Evolutionary conservation across 2,329 filamentous ascomycete species (phyloP).

Genomic region (Pseudonectria buxi): DNA sequence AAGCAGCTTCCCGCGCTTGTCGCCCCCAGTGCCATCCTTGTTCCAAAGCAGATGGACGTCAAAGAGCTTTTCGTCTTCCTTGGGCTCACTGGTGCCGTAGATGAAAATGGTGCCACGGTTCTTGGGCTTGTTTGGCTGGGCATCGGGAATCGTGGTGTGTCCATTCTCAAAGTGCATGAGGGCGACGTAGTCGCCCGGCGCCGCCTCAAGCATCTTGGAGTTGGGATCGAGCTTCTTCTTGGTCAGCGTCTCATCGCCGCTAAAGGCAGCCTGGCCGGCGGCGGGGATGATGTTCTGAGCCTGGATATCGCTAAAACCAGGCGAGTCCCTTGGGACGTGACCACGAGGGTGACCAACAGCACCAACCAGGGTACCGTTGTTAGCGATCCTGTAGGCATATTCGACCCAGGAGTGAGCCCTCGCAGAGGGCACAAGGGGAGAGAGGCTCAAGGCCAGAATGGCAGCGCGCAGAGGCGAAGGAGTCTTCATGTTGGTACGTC

Average conservation of each 20-base stretch:
- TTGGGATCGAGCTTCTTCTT: slow-evolving; percentile 31
- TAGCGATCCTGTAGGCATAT: slow-evolving; percentile 60
- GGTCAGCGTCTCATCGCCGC: slow-evolving; percentile 47
- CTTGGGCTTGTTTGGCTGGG: slow-evolving; percentile 50
- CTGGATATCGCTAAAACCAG: slow-evolving; percentile 50
- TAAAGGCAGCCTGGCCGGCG: slow-evolving; percentile 56
- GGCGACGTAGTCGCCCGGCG: slow-evolving; percentile 57
- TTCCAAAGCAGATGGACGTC: slow-evolving; percentile 78
- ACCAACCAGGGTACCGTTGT: slow-evolving; percentile 68
- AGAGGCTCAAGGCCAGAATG: slow-evolving; percentile 20
- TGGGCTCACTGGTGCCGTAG: slow-evolving; percentile 61
- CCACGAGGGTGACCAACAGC: slow-evolving; percentile 68
- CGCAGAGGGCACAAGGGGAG: slow-evolving; percentile 25
- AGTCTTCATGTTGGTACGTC: slow-evolving; percentile 16
- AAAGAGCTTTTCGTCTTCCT: slow-evolving; percentile 38
- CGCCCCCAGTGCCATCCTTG: slow-evolving; percentile 69
- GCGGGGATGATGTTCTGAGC: slow-evolving; percentile 59
- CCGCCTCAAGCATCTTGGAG: slow-evolving; percentile 53
- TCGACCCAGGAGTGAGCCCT: slow-evolving; percentile 79
- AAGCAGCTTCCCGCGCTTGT: slow-evolving; percentile 69
- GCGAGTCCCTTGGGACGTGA: slow-evolving; percentile 50
- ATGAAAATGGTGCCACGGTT: slow-evolving; percentile 69
- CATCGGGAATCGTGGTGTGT: slow-evolving; percentile 57
- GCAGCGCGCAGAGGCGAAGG: slow-evolving; percentile 11
- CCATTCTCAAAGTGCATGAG: slow-evolving; percentile 69